phyloP scores from a whole-genome alignment of 192 early-diverging fungal species.

The Umbelopsis isabellina region DNA sequence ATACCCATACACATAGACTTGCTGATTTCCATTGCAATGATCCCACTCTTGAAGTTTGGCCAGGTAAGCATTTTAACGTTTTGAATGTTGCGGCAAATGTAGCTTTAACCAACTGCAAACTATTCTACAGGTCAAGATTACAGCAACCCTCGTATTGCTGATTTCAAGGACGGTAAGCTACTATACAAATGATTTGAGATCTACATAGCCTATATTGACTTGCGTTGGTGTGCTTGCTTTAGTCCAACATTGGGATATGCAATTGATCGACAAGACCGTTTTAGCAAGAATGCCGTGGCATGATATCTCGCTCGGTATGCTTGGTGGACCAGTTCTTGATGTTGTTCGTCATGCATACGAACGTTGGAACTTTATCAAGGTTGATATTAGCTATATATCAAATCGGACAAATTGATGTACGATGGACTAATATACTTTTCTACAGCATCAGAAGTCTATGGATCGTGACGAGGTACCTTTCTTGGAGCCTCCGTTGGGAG shows the following conservation, averaged over 20 bases:
- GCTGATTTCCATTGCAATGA: slow-evolving; percentile 65
- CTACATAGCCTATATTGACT: background rate
- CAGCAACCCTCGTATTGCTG: slow-evolving; percentile 83
- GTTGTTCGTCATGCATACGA: slow-evolving; percentile 83
- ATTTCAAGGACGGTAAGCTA: slow-evolving; percentile 54
- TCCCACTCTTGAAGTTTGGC: slow-evolving; percentile 48
- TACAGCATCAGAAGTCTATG: slow-evolving; percentile 59
- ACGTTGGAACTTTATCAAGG: slow-evolving; percentile 88
- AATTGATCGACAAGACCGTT: slow-evolving; percentile 49
- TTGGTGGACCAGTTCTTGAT: slow-evolving; percentile 79
- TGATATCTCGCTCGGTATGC: slow-evolving; percentile 78
- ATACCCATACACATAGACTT: slow-evolving; percentile 78
- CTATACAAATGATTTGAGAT: background rate
- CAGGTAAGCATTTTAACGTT: slow-evolving; percentile 29
- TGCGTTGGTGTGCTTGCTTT: background rate
- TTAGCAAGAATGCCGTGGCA: slow-evolving; percentile 88
- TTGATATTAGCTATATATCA: background rate
- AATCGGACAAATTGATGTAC: too few relatives aligned
- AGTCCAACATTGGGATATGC: slow-evolving; percentile 55
- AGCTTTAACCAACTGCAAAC: background rate
- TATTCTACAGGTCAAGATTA: slow-evolving; percentile 70
- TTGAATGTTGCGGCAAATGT: background rate
- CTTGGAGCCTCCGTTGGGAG: slow-evolving; percentile 58
- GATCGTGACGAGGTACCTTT: slow-evolving; percentile 60
- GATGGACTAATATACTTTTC: background rate